Base-by-base conservation (phyloP, 805 yeast species). In the Ogataea salicorniae region DNA sequence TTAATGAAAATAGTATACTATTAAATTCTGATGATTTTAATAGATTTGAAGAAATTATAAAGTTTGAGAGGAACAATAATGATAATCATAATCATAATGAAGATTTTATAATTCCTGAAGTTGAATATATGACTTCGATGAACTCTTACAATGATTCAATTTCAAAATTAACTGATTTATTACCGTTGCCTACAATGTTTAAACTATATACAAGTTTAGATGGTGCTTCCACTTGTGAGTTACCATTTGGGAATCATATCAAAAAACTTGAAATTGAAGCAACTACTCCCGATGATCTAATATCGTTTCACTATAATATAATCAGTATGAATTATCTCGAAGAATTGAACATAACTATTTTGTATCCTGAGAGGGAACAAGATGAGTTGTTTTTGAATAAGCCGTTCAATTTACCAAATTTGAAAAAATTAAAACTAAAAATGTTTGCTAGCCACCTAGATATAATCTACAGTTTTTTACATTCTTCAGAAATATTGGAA, bases 161-260 rank as follows among this genome's bases (percentile, higher is more conserved):
- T 35, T 43, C 13, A 18, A 41, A 31, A 26, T 22, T 48, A 16
- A n/a, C 37, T 15, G 37, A 23, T 20, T 29, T 37, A 6, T 45
- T 51, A n/a, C 50, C 55, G 7, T 16, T 18, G 6, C 50, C 54
- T 9, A 44, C 39, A 13, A 17, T 22, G 7, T 40, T 46, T 23
- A 26, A 23, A 8, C 34, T 49, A 3, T 41, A 46, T 33, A 43
- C 49, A 15, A 43, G 18, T 11, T 9, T 48, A 18, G 46, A 42
- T 11, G 39, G 39, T 16, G n/a, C 16, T 7, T 16, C 42, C 3
- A 8, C 11, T 6, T 18, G 17, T 14, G 22, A 34, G 34, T 14
- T 48, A n/a, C 16, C 41, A 29, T 17, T 16, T 18, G 23, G 34
- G 5, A 34, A 41, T 3, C 38, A 35, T 15, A n/a, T 49, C 38